Evolutionary conservation across 1,139 yeast species (phyloP), one percentile per base, ranked within the genome.

Genomic region (Yamadazyma spencermartinsiae): DNA sequence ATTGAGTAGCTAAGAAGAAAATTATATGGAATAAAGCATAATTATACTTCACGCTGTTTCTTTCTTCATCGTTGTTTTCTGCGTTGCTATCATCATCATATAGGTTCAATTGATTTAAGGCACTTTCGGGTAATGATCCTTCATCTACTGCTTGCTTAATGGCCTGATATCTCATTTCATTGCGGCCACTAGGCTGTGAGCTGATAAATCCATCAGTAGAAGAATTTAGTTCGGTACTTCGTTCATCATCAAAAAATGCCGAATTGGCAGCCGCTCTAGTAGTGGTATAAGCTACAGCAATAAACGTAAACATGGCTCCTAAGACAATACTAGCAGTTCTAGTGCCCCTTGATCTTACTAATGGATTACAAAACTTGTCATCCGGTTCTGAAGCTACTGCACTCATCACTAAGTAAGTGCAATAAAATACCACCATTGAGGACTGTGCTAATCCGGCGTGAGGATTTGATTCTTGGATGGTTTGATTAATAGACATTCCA

Each of bases 361-460:
- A 70, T 6, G 98, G 98, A 60, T 94, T 94, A 61, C 99, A 94
- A 50, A 71, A 68, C 55, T 76, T 80, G 65, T 92, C 98, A 61
- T 92, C 98, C 0, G 98, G 99, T 60, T 92, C 98, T 8, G 96
- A 82, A 1, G 96, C 86, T 48, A 94, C 95, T 0, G 98, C 98
- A 49, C 95, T 83, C 75, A 92, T 79, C 4, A 92, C 82, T 48
- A 94, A 69, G 58, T 94, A 94, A 0, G 98, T 86, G 62, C 98
- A 88, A 62, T 94, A 94, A 31, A 89, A 76, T 13, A 94, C 85
- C 26, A 94, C 98, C 94, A 94, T 90, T 15, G 96, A 90, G 9
- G 96, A 79, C 65, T 94, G 99, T 1, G 98, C 98, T 39, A 94
- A 71, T 1, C 98, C 99, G 1, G 97, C 96, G 50, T 86, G 88